Percentiles rank a stretch among this genome's conserved stretches.
Conservation (phyloP, 179 eudicot genomes). For the Silene coronaria region DNA sequence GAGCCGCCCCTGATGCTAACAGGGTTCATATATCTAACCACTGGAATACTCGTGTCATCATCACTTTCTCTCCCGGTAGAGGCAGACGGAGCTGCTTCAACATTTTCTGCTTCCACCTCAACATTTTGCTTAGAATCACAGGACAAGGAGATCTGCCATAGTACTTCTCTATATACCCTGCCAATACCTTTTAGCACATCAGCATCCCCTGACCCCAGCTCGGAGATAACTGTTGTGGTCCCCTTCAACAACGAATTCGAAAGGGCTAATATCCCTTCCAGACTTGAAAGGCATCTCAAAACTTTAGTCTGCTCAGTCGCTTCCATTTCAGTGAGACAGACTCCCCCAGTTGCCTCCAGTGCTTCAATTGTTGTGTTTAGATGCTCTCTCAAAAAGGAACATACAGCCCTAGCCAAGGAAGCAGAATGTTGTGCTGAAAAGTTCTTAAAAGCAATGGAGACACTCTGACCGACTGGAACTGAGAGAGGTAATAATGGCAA, state of each 20-base stretch:
- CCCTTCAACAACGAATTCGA: constrained; percentile 81
- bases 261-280: constrained; percentile 79
- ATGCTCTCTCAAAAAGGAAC: constrained; percentile 79
- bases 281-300: constrained; percentile 65
- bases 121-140: constrained; percentile 60
- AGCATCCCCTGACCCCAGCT: constrained; percentile 86
- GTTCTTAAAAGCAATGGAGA: constrained; percentile 83
- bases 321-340: constrained; percentile 60
- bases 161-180: constrained; percentile 67
- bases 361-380: constrained; percentile 54
- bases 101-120: constrained; percentile 54
- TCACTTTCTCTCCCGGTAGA: constrained; percentile 88
- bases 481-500: constrained; percentile 76
- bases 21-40: constrained; percentile 79
- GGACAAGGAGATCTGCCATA: constrained; percentile 81
- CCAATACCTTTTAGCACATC: constrained; percentile 94
- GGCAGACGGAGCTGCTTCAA: constrained; percentile 48
- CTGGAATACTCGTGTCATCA: constrained; percentile 59
- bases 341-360: constrained; percentile 50
- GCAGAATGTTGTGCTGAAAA: constrained; percentile 92
- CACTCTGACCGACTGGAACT: constrained; percentile 77
- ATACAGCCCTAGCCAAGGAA: constrained; percentile 80
- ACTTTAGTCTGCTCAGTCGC: constrained; percentile 48
- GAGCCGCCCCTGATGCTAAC: constrained; percentile 58
- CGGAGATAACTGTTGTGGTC: constrained; percentile 66